Conservation (phyloP, 257 asterid genomes). For the Solanum chilense region DNA sequence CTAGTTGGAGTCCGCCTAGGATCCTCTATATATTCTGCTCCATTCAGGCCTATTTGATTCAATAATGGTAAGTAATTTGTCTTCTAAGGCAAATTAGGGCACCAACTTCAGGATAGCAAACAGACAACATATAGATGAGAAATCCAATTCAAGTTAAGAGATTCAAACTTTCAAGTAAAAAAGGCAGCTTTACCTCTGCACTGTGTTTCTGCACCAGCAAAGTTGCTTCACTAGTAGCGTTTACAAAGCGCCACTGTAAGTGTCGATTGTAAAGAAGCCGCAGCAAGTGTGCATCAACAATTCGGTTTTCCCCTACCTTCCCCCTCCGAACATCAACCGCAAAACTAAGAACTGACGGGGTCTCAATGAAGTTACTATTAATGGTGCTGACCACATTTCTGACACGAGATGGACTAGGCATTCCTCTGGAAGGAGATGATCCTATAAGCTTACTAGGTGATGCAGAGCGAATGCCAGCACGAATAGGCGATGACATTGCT, state of each 20-base stretch:
- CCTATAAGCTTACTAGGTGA: slow-evolving; percentile 68
- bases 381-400: slow-evolving; percentile 79
- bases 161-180: not conserved
- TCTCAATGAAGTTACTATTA: slow-evolving; percentile 48
- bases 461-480: slow-evolving; percentile 55
- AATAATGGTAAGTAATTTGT: not conserved
- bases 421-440: slow-evolving; percentile 69
- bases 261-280: slow-evolving; percentile 85
- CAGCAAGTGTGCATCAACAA: slow-evolving; percentile 72
- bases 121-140: not conserved
- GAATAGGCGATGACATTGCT: slow-evolving; percentile 65
- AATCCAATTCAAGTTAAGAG: not conserved
- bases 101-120: not conserved
- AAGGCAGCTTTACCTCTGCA: slow-evolving; percentile 56
- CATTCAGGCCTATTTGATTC: not conserved
- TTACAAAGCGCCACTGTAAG: slow-evolving; percentile 88
- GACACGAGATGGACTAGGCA: slow-evolving; percentile 60
- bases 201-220: slow-evolving; percentile 58
- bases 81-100: not conserved
- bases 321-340: slow-evolving; percentile 93
- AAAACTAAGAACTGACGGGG: slow-evolving; percentile 91
- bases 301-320: slow-evolving; percentile 78
- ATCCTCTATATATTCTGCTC: not conserved
- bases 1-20: not conserved
- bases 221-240: slow-evolving; percentile 69